A percentile compares a stretch with the other conserved stretches of the same genome.
These are phyloP conservation scores for Clitopilus hobsonii DNA, from an alignment of 768 basidiomycete species.

Conservation along the genomic window DNA sequence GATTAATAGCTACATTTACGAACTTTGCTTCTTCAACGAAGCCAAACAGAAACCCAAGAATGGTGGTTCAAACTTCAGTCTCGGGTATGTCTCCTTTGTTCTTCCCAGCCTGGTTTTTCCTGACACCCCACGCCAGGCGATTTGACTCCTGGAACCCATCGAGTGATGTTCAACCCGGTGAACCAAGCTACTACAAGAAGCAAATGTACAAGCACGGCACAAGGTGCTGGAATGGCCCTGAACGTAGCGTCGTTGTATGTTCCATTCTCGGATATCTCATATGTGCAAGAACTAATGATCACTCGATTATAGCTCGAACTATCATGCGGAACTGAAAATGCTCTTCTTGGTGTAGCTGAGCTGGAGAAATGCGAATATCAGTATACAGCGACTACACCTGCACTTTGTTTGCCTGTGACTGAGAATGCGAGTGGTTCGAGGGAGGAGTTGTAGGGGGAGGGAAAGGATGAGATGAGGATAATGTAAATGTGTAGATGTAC, in stretches of 20 bases:
- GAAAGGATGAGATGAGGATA: no score
- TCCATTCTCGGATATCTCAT: neutral
- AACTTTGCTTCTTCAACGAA: conserved; percentile 87
- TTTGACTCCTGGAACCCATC: conserved; percentile 80
- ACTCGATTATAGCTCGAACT: conserved; percentile 57
- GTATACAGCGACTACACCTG: conserved; percentile 80
- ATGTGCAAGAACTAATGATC: conserved; percentile 5
- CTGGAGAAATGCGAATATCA: conserved; percentile 97
- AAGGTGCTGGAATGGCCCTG: conserved; percentile 96
- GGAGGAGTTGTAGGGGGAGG: conserved; percentile 44
- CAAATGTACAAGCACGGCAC: conserved; percentile 83
- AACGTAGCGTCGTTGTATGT: conserved; percentile 75
- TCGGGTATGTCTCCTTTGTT: conserved; percentile 61
- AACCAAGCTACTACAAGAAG: conserved; percentile 71
- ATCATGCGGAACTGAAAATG: conserved; percentile 83
- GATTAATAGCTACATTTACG: conserved; percentile 83
- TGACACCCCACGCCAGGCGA: conserved; percentile 34
- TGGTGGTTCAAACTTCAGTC: conserved; percentile 68
- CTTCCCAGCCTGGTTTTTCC: neutral
- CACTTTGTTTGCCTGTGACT: conserved; percentile 64
- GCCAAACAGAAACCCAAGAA: conserved; percentile 85
- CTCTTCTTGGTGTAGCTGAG: conserved; percentile 72
- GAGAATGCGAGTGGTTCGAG: conserved; percentile 28
- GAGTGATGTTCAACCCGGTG: conserved; percentile 49
- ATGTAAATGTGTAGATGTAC: neutral